Conservation (phyloP, 352 stramenopile species). For the Phytophthora palmivora region DNA sequence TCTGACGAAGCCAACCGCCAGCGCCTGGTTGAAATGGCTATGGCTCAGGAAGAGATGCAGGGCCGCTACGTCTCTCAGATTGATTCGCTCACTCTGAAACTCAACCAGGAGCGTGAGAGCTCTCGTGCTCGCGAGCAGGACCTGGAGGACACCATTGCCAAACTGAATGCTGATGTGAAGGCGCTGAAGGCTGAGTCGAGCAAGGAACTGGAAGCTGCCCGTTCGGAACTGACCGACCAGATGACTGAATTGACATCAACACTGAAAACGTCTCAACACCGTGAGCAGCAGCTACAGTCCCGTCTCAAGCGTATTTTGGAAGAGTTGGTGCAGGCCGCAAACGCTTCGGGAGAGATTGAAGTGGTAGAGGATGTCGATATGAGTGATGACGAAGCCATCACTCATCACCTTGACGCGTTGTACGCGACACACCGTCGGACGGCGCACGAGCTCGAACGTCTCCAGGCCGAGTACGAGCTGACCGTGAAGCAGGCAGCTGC, state of each 20-base stretch:
- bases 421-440: conserved; percentile 44
- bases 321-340: conserved; percentile 47
- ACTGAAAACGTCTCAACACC: conserved; percentile 48
- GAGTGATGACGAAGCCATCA: conserved; percentile 42
- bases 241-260: conserved; percentile 42
- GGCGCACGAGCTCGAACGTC: conserved; percentile 47
- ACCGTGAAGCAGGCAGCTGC: conserved; percentile 42
- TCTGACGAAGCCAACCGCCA: conserved; percentile 47
- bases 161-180: conserved; percentile 45
- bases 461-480: conserved; percentile 58
- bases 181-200: conserved; percentile 44
- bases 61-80: conserved; percentile 46
- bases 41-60: conserved; percentile 55
- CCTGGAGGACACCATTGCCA: conserved; percentile 41
- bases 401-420: conserved; percentile 44
- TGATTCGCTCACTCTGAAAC: conserved; percentile 47
- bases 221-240: conserved; percentile 34
- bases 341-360: conserved; percentile 32
- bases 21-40: conserved; percentile 49
- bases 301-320: conserved; percentile 52
- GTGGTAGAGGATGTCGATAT: conserved; percentile 31
- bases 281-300: conserved; percentile 55
- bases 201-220: conserved; percentile 32
- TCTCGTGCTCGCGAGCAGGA: conserved; percentile 53
- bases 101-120: conserved; percentile 55